These are phyloP conservation scores for Rhizophlyctis rosea DNA, from an alignment of 192 early-diverging fungal species.

Conservation along the genomic window DNA sequence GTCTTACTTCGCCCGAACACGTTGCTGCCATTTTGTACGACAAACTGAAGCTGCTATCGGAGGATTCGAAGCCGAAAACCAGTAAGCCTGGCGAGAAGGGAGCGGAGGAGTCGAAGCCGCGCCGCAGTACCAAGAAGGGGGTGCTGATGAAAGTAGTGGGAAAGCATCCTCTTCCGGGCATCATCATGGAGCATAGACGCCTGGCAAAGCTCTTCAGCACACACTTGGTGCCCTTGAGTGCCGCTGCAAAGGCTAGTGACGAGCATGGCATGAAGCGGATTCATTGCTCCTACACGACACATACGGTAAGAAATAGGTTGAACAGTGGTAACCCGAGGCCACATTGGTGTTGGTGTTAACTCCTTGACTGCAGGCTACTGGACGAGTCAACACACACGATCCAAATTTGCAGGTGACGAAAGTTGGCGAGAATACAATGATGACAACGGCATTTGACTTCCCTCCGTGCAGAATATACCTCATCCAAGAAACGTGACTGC, in stretches of 20 bases:
- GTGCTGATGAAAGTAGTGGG: conserved; percentile 16
- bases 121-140: conserved; percentile 21
- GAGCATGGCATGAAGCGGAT: conserved; percentile 27
- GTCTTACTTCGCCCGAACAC: neutral
- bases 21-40: conserved; percentile 17
- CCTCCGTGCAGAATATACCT: conserved; percentile 26
- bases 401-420: conserved; percentile 32
- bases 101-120: conserved; percentile 7
- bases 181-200: conserved; percentile 31
- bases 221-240: conserved; percentile 21
- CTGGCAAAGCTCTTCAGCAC: conserved; percentile 22
- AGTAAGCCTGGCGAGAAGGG: neutral
- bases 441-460: no score
- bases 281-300: conserved; percentile 27
- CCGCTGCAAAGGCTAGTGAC: neutral
- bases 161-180: conserved; percentile 19
- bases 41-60: conserved; percentile 7
- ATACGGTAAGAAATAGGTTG: conserved; percentile 31
- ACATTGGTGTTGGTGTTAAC: no score
- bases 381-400: conserved; percentile 18
- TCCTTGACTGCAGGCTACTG: conserved; percentile 14
- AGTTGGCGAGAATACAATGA: no score
- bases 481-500: conserved; percentile 16
- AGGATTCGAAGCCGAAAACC: neutral
- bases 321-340: no score